Evolutionary conservation across 2,329 filamentous ascomycete species (phyloP), one percentile per base, ranked within the genome.

Genomic region (Trichoderma lentiforme): DNA sequence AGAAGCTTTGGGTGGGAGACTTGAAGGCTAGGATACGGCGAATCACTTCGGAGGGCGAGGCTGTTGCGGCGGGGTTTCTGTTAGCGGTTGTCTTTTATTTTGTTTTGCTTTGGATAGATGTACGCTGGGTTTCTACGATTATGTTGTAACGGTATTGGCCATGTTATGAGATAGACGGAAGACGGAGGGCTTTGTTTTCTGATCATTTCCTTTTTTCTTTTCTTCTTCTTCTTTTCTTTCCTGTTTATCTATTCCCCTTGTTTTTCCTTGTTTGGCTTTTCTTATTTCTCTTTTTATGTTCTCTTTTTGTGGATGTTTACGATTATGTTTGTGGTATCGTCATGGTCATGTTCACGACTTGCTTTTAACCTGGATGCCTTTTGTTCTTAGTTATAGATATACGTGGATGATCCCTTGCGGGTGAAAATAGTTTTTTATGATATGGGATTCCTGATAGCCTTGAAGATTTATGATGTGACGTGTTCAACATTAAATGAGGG

Each of bases 1-100:
- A 89, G 79, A 80, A 78, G 72, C 71, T 88, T 53, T 83, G 82
- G 76, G 32, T 85, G 18, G 82, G 82, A 21, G 83, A 87, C 64
- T 73, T 75, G 39, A 77, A 75, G 53, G 77, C 79, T 12, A 75
- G 77, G 71, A 53, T 73, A 51, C 74, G 26, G 58, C 78, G 77
- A 65, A 69, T 80, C 56, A 71, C 75, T 15, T 75, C 76, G 3
- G 81, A 83, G 72, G 76, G 75, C 66, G 78, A 79, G 61, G 79
- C 80, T 36, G 74, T 82, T 47, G 77, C 73, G 9, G 70, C 78
- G 57, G 82, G 81, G 4, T 81, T 82, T 71, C 36, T 76, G 58
- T 72, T 81, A 36, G 79, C 78, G 39, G 72, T 79, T 56, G 53
- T 79, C 68, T 71, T 80, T 73, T 80, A 80, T 72, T 72, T 76